Evolutionary conservation across 139 green algal genomes (phyloP), one percentile per base, ranked within the genome.

Genomic region (Chlamydomonas sp.): DNA sequence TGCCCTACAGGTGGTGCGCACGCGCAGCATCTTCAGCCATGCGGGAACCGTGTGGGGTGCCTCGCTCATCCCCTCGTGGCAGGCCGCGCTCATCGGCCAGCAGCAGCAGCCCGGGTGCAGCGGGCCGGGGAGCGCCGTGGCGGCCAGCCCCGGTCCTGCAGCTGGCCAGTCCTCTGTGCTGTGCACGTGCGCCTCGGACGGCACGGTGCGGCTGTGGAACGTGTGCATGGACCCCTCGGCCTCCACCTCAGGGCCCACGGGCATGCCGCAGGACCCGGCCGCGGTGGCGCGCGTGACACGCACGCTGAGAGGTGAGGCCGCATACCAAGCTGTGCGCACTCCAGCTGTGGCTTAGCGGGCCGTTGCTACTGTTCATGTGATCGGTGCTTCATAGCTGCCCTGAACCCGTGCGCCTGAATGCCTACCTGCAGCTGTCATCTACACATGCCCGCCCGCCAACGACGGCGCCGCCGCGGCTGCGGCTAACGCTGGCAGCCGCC

Each of bases 141-240:
- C 10, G 10, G 66, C 66, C 66, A 10, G 66, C 9, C 5, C 7
- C 5, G 78, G 78, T 20, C 2, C 71, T 0, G 20, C 12, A 1
- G 71, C 71, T 18, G 14, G 71, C 71, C 71, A 9, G 0, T 49
- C 75, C 0, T 87, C 83, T 1, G 61, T 87, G n/a, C 83, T 87
- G 10, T 80, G 73, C 12, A 95, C 91, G 0, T 93, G 89, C 81
- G 90, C 88, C 2, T 59, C 89, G 2, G 93, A 95, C 59, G 93
- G 93, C 66, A 92, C 84, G 58, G 74, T 95, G 17, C 72, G 83
- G 6, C 72, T 87, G 16, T 87, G 83, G 83, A 87, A 87, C 62
- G 73, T 87, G 31, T 87, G 71, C 73, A 62, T 87, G 49, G 68
- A 87, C 61, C 66, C 64, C 62, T 81, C 72, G 2, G 83, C 83